These are phyloP conservation scores for Gastrolobium bilobum DNA, from an alignment of 306 rosid species.

Conservation along the genomic window DNA sequence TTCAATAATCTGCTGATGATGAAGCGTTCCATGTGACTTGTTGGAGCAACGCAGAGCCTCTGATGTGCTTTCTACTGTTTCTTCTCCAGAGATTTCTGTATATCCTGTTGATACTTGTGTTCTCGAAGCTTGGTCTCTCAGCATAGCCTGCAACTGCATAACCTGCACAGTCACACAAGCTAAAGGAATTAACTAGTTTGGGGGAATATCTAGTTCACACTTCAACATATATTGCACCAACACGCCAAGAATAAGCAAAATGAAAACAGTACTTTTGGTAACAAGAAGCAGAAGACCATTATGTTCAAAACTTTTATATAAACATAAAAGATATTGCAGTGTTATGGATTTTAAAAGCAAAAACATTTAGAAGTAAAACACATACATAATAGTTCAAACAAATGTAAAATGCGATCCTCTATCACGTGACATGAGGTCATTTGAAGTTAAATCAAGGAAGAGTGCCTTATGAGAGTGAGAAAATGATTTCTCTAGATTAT, in stretches of 20 bases:
- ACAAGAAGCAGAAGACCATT: background rate
- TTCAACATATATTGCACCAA: background rate
- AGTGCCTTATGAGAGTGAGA: too few species aligned
- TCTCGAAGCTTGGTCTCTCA: constrained; percentile 69
- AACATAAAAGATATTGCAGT: background rate
- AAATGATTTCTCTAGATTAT: too few species aligned
- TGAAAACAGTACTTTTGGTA: background rate
- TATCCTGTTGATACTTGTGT: constrained; percentile 66
- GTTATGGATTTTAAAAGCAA: background rate
- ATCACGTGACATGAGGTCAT: too few species aligned
- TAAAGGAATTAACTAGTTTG: background rate
- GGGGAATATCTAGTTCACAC: constrained; percentile 30
- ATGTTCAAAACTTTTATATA: background rate
- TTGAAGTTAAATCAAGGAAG: too few species aligned
- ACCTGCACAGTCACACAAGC: constrained; percentile 55
- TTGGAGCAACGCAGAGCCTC: constrained; percentile 60
- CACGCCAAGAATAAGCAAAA: too few species aligned
- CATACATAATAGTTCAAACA: too few species aligned
- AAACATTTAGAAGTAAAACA: too few species aligned
- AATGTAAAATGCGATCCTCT: too few species aligned
- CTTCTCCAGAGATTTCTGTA: constrained; percentile 83
- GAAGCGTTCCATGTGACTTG: constrained; percentile 49
- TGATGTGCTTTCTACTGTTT: constrained; percentile 83
- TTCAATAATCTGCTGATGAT: constrained; percentile 51
- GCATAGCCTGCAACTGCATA: constrained; percentile 68